Evolutionary conservation across 208 protist genomes (phyloP).

Genomic region (Endotrypanum monterogeii): DNA sequence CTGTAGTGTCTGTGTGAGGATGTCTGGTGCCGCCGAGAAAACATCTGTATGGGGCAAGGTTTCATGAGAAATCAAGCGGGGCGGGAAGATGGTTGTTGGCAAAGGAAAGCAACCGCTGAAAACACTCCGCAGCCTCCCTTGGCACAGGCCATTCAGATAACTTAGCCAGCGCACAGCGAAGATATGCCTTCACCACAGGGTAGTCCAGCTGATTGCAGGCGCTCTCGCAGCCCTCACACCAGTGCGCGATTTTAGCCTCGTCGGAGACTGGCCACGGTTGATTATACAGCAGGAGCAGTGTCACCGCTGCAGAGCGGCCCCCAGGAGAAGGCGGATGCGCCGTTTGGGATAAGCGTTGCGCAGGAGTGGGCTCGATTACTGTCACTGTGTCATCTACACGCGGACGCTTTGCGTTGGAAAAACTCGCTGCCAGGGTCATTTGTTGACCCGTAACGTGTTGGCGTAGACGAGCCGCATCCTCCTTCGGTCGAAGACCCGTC

Average conservation of each 20-base stretch:
- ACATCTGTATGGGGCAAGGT: background rate
- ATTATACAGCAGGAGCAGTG: constrained; percentile 9
- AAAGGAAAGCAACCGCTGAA: constrained; percentile 24
- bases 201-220: constrained; percentile 49
- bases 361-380: constrained; percentile 24
- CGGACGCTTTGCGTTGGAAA: constrained; percentile 43
- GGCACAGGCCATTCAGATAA: constrained; percentile 11
- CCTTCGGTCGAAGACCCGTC: constrained; percentile 43
- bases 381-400: constrained; percentile 14
- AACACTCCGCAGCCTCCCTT: constrained; percentile 2
- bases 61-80: constrained; percentile 28
- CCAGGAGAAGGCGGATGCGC: background rate
- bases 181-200: constrained; percentile 50
- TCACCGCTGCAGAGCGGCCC: background rate
- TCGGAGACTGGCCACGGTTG: constrained; percentile 11
- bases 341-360: background rate
- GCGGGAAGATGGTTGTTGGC: constrained; percentile 18
- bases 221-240: constrained; percentile 34
- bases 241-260: constrained; percentile 27
- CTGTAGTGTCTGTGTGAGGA: too few relatives aligned
- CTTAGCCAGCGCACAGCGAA: constrained; percentile 46
- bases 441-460: constrained; percentile 38
- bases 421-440: constrained; percentile 57
- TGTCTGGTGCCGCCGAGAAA: background rate
- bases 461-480: constrained; percentile 13